Evolutionary conservation across 2,329 filamentous ascomycete species (phyloP).

Genomic region (Fusarium heterosporum): DNA sequence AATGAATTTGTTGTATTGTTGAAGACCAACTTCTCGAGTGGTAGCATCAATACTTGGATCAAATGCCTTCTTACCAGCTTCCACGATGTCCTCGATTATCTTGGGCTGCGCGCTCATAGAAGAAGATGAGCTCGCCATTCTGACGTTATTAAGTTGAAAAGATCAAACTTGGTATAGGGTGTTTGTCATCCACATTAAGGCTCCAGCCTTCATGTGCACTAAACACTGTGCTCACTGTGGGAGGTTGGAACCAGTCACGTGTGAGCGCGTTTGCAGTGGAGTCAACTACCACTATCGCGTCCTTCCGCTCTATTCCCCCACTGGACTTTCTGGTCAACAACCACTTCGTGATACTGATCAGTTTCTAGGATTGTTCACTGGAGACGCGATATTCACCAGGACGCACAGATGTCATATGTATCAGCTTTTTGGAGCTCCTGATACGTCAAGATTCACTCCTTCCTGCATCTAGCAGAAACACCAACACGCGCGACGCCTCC

Average conservation of each 20-base stretch:
- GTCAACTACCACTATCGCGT: constrained; percentile 18
- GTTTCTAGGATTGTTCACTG: constrained; percentile 29
- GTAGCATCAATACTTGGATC: constrained; percentile 55
- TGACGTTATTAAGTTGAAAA: constrained; percentile 12
- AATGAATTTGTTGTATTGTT: constrained; percentile 61
- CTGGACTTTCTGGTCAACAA: constrained; percentile 34
- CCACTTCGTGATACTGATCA: constrained; percentile 31
- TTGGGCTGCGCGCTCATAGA: constrained; percentile 44
- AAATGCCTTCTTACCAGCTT: constrained; percentile 62
- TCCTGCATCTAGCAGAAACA: constrained; percentile 50
- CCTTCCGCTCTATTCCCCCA: background rate
- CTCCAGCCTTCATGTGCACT: constrained; percentile 42
- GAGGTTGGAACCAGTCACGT: constrained; percentile 45
- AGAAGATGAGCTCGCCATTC: constrained; percentile 47
- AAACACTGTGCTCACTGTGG: constrained; percentile 37
- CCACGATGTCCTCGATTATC: constrained; percentile 52
- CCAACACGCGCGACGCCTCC: constrained; percentile 76
- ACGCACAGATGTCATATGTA: constrained; percentile 29
- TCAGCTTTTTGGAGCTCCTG: constrained; percentile 23
- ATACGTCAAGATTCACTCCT: constrained; percentile 56
- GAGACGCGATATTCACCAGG: constrained; percentile 29
- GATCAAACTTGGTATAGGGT: constrained; percentile 35
- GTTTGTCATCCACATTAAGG: constrained; percentile 35
- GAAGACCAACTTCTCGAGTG: constrained; percentile 51
- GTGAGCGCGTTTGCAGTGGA: constrained; percentile 29